Conservation (phyloP, 345 rosid genomes). For the Triadica sebifera region DNA sequence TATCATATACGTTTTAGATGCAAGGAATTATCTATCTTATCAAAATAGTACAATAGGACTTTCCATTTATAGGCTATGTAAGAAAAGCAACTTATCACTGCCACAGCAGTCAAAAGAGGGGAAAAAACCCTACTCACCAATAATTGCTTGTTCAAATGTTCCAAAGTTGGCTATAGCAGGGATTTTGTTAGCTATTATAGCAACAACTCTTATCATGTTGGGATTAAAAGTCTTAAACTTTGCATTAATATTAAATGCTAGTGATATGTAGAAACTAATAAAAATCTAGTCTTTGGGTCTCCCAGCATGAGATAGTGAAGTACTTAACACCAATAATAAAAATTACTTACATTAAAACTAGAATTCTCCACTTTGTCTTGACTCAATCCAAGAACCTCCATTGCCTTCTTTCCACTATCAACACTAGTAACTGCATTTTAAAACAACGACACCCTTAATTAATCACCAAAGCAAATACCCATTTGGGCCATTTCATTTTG, state of each 20-base stretch:
- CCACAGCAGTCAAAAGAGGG: neutral
- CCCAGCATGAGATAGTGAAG: no score
- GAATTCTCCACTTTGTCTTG: neutral
- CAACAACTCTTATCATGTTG: neutral
- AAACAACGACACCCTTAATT: neutral
- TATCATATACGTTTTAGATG: neutral
- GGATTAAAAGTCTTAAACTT: neutral
- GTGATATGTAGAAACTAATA: neutral
- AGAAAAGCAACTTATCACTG: neutral
- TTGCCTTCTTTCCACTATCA: constrained; percentile 22
- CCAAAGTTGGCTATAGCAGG: neutral
- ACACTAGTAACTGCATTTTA: constrained; percentile 18
- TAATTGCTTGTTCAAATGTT: neutral
- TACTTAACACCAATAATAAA: no score
- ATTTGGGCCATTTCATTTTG: neutral
- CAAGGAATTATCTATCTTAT: neutral
- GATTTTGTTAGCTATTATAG: neutral
- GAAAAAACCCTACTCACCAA: neutral
- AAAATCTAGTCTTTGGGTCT: no score
- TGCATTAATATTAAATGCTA: neutral
- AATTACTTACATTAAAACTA: constrained; percentile 6
- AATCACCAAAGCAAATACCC: neutral
- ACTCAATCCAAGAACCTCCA: constrained; percentile 17
- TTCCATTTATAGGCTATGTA: constrained; percentile 1
- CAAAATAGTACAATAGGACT: neutral